phyloP scores from a whole-genome alignment of 371 early-diverging fungal species.

The Furculomyces boomerangus region DNA sequence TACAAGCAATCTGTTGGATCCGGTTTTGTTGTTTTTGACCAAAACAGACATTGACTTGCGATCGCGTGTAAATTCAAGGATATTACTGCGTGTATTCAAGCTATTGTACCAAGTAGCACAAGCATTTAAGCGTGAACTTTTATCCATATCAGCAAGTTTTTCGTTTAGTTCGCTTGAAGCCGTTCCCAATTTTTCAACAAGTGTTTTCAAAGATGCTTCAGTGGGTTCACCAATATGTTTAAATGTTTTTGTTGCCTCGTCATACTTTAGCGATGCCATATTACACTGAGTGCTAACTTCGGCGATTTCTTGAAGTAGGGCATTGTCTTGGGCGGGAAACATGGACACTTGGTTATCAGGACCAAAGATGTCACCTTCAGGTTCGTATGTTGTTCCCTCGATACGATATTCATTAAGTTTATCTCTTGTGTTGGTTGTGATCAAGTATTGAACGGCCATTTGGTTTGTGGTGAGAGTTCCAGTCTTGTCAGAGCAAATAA shows the following conservation, averaged over 20 bases:
- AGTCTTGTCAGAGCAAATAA: slow-evolving; percentile 86
- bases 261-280: slow-evolving; percentile 66
- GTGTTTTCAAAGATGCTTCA: slow-evolving; percentile 87
- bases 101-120: slow-evolving; percentile 38
- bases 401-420: slow-evolving; percentile 41
- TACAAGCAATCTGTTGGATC: slow-evolving; percentile 35
- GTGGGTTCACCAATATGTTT: slow-evolving; percentile 91
- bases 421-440: slow-evolving; percentile 17
- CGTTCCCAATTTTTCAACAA: slow-evolving; percentile 85
- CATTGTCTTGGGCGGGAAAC: slow-evolving; percentile 13
- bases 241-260: slow-evolving; percentile 36
- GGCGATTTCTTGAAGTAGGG: slow-evolving; percentile 47
- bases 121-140: slow-evolving; percentile 34
- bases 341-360: slow-evolving; percentile 27
- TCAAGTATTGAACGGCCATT: slow-evolving; percentile 68
- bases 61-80: slow-evolving; percentile 88
- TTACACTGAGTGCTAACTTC: slow-evolving; percentile 83
- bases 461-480: slow-evolving; percentile 91
- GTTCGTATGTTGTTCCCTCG: slow-evolving; percentile 70
- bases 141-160: slow-evolving; percentile 25
- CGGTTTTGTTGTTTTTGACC: slow-evolving; percentile 12
- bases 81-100: slow-evolving; percentile 34
- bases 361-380: slow-evolving; percentile 44
- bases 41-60: slow-evolving; percentile 93
- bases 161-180: slow-evolving; percentile 42